Evolutionary conservation across 495 filamentous ascomycete species (phyloP), one percentile per base, ranked within the genome.

Genomic region (Chaetomium fimeti): DNA sequence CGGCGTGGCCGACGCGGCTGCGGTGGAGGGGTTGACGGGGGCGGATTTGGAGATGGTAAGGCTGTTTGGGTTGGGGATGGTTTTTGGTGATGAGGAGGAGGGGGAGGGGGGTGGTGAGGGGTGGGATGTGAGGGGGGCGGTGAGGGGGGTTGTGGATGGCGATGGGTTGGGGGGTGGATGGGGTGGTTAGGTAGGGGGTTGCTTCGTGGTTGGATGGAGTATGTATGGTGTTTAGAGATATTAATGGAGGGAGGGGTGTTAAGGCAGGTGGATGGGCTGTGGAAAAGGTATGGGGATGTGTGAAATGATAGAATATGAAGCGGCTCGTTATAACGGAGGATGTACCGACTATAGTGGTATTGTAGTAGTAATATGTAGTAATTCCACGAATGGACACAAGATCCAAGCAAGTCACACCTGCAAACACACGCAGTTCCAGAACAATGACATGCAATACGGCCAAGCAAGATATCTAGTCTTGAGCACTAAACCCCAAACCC

Each of bases 31-130:
- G 32, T 45, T 66, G 61, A 5, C 40, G 5, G 63, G 68, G 1
- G 62, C 43, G 7, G 68, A 64, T 32, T 28, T 67, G 1, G 59
- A 32, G 24, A 13, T 73, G 61, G 49, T 71, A 15, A 16, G 60
- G 11, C 32, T 69, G 27, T 64, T 74, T 36, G 67, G 67, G 29
- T 22, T 68, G 27, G 27, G 51, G 49, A 25, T 22, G 43, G 43
- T 60, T 24, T 29, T 52, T 70, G 24, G 58, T 24, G 36, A 27
- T 36, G 32, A 11, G 7, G 32, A 5, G 32, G 32, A 36, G 8
- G 32, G 32, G 32, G 32, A 36, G 47, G 24, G 40, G 38, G 16
- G 15, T 18, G 53, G 3, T 22, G 32, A 20, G 11, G 27, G 42
- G 60, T 62, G 60, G 60, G 60, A 62, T 55, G 29, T 7, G 51